A percentile compares a stretch with the other conserved stretches of the same genome.
Conservation (phyloP, 148 eudicot species). For the Chenopodium quinoa region DNA sequence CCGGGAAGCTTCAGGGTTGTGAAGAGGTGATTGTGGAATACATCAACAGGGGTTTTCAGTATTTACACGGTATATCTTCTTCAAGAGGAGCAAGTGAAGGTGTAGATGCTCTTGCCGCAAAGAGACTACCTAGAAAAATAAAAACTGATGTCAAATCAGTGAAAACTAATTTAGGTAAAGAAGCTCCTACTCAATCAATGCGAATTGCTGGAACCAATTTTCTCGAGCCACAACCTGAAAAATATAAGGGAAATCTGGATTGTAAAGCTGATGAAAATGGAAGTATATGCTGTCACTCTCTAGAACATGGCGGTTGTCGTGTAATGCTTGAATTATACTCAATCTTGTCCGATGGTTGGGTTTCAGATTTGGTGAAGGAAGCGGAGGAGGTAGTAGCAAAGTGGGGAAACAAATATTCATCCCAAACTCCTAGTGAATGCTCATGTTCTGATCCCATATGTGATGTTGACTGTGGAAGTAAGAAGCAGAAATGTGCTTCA, state of each 20-base stretch:
- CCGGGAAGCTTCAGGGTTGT: constrained; percentile 37
- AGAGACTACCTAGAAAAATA: not conserved
- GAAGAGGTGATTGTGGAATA: constrained; percentile 36
- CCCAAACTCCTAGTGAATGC: constrained; percentile 23
- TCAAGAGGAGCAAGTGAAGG: too few relatives aligned
- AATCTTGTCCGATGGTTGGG: constrained; percentile 28
- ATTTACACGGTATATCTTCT: constrained; percentile 37
- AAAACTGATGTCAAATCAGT: not conserved
- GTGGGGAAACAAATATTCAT: constrained; percentile 1
- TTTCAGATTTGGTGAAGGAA: constrained; percentile 39
- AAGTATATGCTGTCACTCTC: constrained; percentile 43
- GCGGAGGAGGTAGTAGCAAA: constrained; percentile 36
- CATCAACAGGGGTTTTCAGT: constrained; percentile 34
- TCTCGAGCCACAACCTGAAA: not conserved
- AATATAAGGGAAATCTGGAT: constrained; percentile 9
- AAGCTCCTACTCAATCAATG: not conserved
- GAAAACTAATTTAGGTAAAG: not conserved
- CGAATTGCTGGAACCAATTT: not conserved
- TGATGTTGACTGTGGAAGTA: constrained; percentile 8
- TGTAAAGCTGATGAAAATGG: constrained; percentile 51
- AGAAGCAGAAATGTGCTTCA: constrained; percentile 43
- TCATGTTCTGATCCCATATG: constrained; percentile 20
- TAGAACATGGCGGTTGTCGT: constrained; percentile 1
- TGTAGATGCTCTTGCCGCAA: too few relatives aligned
- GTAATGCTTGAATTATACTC: constrained; percentile 39